Conservation (phyloP, 768 basidiomycete species). For the Nidula microcarpa region DNA sequence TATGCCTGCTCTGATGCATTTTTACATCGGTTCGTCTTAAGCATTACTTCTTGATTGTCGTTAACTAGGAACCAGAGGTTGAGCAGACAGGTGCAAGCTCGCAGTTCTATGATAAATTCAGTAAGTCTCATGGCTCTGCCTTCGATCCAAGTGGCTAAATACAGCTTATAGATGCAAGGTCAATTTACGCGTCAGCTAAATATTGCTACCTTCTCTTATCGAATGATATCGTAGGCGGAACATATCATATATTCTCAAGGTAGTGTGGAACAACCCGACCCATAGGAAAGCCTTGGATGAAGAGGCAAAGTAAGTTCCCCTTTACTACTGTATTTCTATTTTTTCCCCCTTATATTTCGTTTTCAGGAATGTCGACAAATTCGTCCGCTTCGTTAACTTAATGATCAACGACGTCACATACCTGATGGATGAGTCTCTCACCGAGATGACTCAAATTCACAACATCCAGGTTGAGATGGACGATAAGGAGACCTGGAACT, state of each 20-base stretch:
- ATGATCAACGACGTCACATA: conserved; percentile 99
- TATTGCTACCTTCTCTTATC: too few species aligned
- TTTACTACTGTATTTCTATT: not conserved
- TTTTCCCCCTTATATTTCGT: conserved; percentile 1
- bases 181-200: too few species aligned
- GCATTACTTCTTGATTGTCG: not conserved
- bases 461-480: conserved; percentile 85
- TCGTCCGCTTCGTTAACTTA: conserved; percentile 93
- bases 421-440: conserved; percentile 93
- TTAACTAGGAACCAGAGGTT: conserved; percentile 60
- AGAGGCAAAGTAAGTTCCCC: conserved; percentile 62
- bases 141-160: not conserved
- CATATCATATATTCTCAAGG: conserved; percentile 83
- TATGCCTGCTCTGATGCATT: conserved; percentile 88
- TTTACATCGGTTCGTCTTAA: conserved; percentile 78
- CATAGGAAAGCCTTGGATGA: conserved; percentile 84
- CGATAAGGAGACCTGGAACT: conserved; percentile 65
- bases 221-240: conserved; percentile 54
- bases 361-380: conserved; percentile 81
- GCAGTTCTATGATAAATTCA: conserved; percentile 98
- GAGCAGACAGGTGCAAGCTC: conserved; percentile 97
- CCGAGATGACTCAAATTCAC: conserved; percentile 85
- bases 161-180: not conserved
- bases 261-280: conserved; percentile 86
- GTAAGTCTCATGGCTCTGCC: conserved; percentile 37